Evolutionary conservation across 1,284 basidiomycete species (phyloP), one percentile per base, ranked within the genome.

Genomic region (Hemileia vastatrix): DNA sequence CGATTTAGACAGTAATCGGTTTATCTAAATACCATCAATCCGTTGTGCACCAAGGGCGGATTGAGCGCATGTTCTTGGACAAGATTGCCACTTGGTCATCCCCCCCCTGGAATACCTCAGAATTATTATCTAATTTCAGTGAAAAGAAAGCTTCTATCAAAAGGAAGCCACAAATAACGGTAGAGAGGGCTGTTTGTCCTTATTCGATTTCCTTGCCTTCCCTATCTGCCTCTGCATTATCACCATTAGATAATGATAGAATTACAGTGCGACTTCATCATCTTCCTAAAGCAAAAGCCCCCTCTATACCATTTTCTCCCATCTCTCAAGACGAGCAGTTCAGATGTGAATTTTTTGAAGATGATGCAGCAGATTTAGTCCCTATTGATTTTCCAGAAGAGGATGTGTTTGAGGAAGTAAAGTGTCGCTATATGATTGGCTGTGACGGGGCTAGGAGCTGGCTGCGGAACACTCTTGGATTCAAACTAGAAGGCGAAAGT

Each of bases 401-500:
- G 27, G 49, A 51, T 21, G 24, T 18, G 1, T n/a, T 51, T 6
- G 49, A 51, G 24, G 24, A 18, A 21, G 13, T 51, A n/a, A 18
- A 13, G 4, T 51, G 49, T 31, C 18, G 24, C n/a, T 86, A 81
- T 62, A 80, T 85, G 2, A 77, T 86, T 43, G 84, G 84, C 1
- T 78, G 81, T 24, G 84, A 86, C 70, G 85, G 71, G 6, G 87
- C 87, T 0, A 87, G 89, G 75, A 88, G 86, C 1, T 89, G 86
- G 87, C 85, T 88, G 5, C 81, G 87, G 27, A 84, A 84, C 66
- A 68, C 77, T 2, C 76, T 88, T 15, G 80, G 80, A 3, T 84
- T 89, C 51, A 72, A 79, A 1, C 85, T 89, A 85, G 82, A 87
- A 65, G 87, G 87, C 19, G 86, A 87, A n/a, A n/a, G 49, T 51